These are phyloP conservation scores for Epicoccum sorghinum DNA, from an alignment of 2,329 filamentous ascomycete species.

Conservation along the genomic window DNA sequence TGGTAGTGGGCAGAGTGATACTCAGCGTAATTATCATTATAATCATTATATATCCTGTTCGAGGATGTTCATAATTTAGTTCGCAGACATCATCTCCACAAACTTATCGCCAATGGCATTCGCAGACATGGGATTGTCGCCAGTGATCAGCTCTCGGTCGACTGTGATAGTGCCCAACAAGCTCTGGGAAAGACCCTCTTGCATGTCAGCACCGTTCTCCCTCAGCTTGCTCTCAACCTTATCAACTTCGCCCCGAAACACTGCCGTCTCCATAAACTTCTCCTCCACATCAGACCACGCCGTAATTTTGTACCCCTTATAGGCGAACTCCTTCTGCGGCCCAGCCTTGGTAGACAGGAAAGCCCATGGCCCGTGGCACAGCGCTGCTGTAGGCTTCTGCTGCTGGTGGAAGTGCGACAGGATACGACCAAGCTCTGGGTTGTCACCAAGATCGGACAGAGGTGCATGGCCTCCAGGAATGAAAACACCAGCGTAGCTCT, in stretches of 20 bases:
- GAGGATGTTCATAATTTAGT: neutral
- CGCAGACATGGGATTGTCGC: constrained; percentile 43
- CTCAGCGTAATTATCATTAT: no score
- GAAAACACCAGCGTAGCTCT: constrained; percentile 50
- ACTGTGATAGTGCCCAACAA: constrained; percentile 50
- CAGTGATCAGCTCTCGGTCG: constrained; percentile 49
- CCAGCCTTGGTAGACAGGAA: constrained; percentile 51
- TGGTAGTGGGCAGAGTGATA: no score
- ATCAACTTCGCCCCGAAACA: constrained; percentile 50
- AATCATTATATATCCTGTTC: no score
- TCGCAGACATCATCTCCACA: constrained; percentile 37
- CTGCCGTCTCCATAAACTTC: constrained; percentile 52
- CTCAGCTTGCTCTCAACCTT: constrained; percentile 51
- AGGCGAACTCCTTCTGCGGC: constrained; percentile 48
- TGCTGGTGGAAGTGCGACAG: constrained; percentile 49
- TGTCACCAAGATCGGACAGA: constrained; percentile 50
- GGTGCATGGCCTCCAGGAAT: constrained; percentile 56
- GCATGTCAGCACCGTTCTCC: constrained; percentile 52
- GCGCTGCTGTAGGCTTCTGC: constrained; percentile 52
- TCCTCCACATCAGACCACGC: constrained; percentile 55
- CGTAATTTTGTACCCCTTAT: constrained; percentile 55
- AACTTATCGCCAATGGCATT: constrained; percentile 42
- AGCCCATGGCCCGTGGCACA: constrained; percentile 57
- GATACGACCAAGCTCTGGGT: constrained; percentile 52
- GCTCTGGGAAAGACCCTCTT: constrained; percentile 50